Evolutionary conservation across 2,329 filamentous ascomycete genomes (phyloP).

Genomic region (Exophiala bonariae): DNA sequence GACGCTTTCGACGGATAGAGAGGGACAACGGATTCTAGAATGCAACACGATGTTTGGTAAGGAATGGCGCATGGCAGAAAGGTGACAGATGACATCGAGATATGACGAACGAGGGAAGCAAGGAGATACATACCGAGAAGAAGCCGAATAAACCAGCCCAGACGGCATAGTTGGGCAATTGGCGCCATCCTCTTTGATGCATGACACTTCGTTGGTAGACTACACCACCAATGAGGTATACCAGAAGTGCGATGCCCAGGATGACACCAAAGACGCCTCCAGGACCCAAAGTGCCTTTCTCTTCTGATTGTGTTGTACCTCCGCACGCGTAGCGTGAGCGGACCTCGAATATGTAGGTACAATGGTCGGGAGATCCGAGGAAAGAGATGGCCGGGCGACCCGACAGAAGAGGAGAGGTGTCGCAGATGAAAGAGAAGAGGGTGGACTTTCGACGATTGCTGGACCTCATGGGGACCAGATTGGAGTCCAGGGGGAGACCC

Average conservation of each 20-base stretch:
- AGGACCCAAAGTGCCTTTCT: conserved; percentile 62
- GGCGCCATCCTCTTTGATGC: conserved; percentile 91
- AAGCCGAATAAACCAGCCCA: conserved; percentile 89
- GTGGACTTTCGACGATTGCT: conserved; percentile 66
- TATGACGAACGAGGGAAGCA: background rate
- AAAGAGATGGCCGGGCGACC: conserved; percentile 63
- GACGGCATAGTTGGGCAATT: conserved; percentile 89
- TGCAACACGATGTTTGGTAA: conserved; percentile 11
- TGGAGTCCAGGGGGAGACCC: conserved; percentile 22
- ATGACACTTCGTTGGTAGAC: conserved; percentile 95
- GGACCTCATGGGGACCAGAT: conserved; percentile 11
- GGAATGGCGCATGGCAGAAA: conserved; percentile 19
- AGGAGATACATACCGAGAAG: conserved; percentile 61
- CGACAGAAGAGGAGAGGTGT: conserved; percentile 66
- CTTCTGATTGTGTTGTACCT: conserved; percentile 52
- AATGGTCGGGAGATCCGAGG: conserved; percentile 85
- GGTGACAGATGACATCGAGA: background rate
- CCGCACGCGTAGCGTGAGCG: conserved; percentile 83
- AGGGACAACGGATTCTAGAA: conserved; percentile 18
- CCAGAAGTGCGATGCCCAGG: conserved; percentile 70
- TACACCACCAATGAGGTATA: conserved; percentile 88
- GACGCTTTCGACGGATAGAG: conserved; percentile 9
- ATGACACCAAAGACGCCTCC: conserved; percentile 88
- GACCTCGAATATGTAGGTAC: conserved; percentile 93
- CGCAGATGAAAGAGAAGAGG: conserved; percentile 90